Evolutionary conservation across 2,329 filamentous ascomycete species (phyloP).

Genomic region (Fusarium pseudocircinatum): DNA sequence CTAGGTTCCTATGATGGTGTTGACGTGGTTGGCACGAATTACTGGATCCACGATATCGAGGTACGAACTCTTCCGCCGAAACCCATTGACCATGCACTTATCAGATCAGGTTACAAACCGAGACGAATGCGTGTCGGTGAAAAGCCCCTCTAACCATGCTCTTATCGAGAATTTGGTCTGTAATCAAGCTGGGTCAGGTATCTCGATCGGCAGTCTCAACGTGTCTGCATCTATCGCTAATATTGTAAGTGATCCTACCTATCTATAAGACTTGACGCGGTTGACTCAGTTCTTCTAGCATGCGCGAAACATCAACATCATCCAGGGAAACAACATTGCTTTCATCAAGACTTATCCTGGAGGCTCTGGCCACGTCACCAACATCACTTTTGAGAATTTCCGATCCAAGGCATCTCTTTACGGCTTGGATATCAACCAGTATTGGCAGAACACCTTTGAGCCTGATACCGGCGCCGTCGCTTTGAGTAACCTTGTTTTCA

Average conservation of each 20-base stretch:
- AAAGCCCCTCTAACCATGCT: neutral
- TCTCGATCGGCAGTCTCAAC: neutral
- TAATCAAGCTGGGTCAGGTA: neutral
- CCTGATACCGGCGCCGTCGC: neutral
- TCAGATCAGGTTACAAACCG: neutral
- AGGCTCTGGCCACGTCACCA: neutral
- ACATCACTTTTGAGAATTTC: neutral
- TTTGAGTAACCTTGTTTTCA: neutral
- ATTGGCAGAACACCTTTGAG: neutral
- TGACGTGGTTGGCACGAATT: neutral
- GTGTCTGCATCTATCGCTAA: neutral
- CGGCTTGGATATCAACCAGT: neutral
- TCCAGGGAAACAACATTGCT: neutral
- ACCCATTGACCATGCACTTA: neutral
- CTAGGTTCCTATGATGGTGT: neutral
- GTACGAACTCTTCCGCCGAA: fast-evolving
- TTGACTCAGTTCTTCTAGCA: neutral
- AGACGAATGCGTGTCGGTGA: neutral
- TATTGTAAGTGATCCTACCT: neutral
- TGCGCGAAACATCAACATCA: neutral
- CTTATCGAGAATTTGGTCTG: neutral
- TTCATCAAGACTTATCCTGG: slow-evolving; percentile 1
- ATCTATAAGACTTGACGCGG: fast-evolving
- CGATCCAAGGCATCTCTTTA: neutral
- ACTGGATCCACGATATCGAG: neutral